Conservation (phyloP, 371 early-diverging fungal genomes). For the Umbelopsis sp. region DNA sequence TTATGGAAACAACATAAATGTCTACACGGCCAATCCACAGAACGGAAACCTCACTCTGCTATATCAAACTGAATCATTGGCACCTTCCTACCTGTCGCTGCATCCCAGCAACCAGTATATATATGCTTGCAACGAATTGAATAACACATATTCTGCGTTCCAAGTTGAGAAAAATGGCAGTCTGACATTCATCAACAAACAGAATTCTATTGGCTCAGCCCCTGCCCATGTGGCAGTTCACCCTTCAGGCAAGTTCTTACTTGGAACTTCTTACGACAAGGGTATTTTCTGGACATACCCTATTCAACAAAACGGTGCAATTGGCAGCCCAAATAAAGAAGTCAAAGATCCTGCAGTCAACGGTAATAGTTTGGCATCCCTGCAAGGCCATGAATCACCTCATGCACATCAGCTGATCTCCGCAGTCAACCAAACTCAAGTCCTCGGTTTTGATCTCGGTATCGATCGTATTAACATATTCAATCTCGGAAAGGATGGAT, state of each 20-base stretch:
- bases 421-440: background rate
- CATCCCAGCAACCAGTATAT: conserved; percentile 5
- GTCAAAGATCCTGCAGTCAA: background rate
- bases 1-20: background rate
- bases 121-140: conserved; percentile 10
- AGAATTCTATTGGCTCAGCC: background rate
- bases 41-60: conserved; percentile 6
- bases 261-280: background rate
- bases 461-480: conserved; percentile 9
- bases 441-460: conserved; percentile 3
- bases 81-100: conserved; percentile 6
- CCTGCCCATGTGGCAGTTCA: conserved; percentile 10
- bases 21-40: conserved; percentile 1
- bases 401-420: conserved; percentile 10
- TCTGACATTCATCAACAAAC: conserved; percentile 10
- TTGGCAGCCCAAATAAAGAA: background rate
- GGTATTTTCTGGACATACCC: conserved; percentile 4
- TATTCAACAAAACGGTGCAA: background rate
- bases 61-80: background rate
- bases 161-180: background rate
- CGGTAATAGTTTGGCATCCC: background rate
- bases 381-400: conserved; percentile 3
- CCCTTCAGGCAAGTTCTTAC: background rate
- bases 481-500: background rate
- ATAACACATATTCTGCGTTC: conserved; percentile 7